Base-by-base conservation (phyloP, 2,329 filamentous ascomycete genomes). In the Colletotrichum viniferum region DNA sequence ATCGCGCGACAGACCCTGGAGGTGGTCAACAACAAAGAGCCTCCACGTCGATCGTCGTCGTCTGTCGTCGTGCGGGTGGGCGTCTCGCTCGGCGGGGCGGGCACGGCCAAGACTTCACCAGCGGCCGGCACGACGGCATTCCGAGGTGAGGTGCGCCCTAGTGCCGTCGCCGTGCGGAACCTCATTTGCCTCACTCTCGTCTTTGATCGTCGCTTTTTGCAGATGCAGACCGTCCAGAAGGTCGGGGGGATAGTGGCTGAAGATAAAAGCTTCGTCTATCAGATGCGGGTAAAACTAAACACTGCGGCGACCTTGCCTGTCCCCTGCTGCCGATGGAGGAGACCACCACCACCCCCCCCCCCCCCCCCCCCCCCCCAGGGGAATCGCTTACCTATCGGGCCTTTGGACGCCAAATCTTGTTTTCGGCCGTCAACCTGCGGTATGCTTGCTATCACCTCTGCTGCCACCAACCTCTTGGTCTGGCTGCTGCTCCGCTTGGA, bases 341-440 rank as follows among this genome's bases (percentile, higher is more conserved):
- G 55, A 1, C 38, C 0, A 4, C 6, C n/a, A n/a, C n/a, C n/a
- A n/a, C n/a, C n/a, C n/a, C n/a, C n/a, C n/a, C n/a, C n/a, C n/a
- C n/a, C n/a, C n/a, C n/a, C n/a, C n/a, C n/a, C n/a, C n/a, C n/a
- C n/a, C n/a, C 56, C 24, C 69, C 73, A 26, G 30, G 56, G 48
- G 66, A 38, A 28, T 58, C 30, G 5, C 52, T 28, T 34, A 58
- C 36, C 43, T 68, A 73, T 75, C 69, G 69, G 73, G 56, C 63
- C 69, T 73, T 73, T 73, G 58, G 24, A 34, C 34, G 36, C 28
- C 56, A 43, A 67, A 72, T 72, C 72, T 74, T 74, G 73, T 63
- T 67, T 72, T 34, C 1, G 21, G 7, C 5, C 55, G 55, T 30
- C 24, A 2, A 58, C 24, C 55, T 58, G 26, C 26, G 24, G 55